These are phyloP conservation scores for Rhizoclosmatium sp. DNA, from an alignment of 192 early-diverging fungal species.

Conservation along the genomic window DNA sequence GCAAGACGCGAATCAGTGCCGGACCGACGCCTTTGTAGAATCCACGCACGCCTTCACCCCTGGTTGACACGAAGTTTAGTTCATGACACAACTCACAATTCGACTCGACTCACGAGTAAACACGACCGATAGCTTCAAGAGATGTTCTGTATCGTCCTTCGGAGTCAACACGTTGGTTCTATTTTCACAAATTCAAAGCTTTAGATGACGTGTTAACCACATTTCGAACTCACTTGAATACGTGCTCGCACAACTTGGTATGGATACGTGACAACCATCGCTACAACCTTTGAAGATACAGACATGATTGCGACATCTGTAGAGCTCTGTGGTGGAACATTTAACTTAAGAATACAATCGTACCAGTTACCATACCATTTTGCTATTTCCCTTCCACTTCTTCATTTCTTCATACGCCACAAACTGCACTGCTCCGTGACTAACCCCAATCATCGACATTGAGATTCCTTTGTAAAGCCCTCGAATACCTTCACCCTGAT, in stretches of 20 bases:
- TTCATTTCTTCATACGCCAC: slow-evolving; percentile 99
- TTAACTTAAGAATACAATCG: background rate
- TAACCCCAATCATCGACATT: slow-evolving; percentile 88
- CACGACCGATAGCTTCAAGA: slow-evolving; percentile 73
- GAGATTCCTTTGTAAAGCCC: slow-evolving; percentile 92
- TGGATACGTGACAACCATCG: slow-evolving; percentile 89
- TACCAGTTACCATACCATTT: slow-evolving; percentile 36
- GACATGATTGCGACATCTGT: slow-evolving; percentile 86
- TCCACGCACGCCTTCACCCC: slow-evolving; percentile 77
- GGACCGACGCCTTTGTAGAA: slow-evolving; percentile 95
- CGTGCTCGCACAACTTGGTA: slow-evolving; percentile 90
- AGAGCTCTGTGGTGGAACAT: slow-evolving; percentile 42
- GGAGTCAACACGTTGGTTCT: slow-evolving; percentile 54
- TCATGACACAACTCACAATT: background rate
- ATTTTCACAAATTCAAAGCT: background rate
- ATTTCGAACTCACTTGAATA: slow-evolving; percentile 62
- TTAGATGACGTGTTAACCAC: too few species aligned
- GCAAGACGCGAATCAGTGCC: slow-evolving; percentile 86
- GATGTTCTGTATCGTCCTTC: slow-evolving; percentile 45
- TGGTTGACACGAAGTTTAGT: slow-evolving; percentile 13
- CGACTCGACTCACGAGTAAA: slow-evolving; percentile 54
- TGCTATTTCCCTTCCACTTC: slow-evolving; percentile 41
- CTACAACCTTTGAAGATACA: slow-evolving; percentile 83
- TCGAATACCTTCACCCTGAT: slow-evolving; percentile 78
- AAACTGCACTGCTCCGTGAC: slow-evolving; percentile 98